Evolutionary conservation across 2,329 filamentous ascomycete species (phyloP), one percentile per base, ranked within the genome.

Genomic region (Cladosporium sp.): DNA sequence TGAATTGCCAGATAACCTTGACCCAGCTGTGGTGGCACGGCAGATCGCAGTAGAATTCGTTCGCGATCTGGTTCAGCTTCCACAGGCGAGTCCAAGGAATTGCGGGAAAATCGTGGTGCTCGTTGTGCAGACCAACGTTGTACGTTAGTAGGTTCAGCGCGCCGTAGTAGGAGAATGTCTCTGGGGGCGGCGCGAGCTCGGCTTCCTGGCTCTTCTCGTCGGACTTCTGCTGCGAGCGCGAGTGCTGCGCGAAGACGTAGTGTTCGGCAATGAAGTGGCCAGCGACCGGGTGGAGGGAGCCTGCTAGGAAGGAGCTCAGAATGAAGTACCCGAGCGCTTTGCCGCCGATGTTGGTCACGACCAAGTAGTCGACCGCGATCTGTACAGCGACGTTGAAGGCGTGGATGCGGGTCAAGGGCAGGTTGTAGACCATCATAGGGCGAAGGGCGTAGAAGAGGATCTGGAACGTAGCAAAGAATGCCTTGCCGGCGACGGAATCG

Each of bases 191-290:
- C 7, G 62, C 63, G 13, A 68, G 63, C 55, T 68, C 69, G 4
- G 67, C 65, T 36, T 86, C 73, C 35, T 73, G 70, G 59, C 59
- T 51, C 40, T 59, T 63, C 20, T 62, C 63, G 4, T 66, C 62
- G 6, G 45, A 32, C 18, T 48, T 48, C 22, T 66, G 63, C 32
- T 54, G 53, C 4, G 57, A 70, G 51, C 80, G 78, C 8, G 74
- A 72, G 15, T 77, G 75, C 12, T 74, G 74, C 59, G 80, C 73
- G 56, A 78, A 77, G 18, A 78, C 74, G 61, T 78, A 78, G 64
- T 98, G 93, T 74, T 98, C 93, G 51, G 93, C 91, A 69, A 98
- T 98, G 76, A 98, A 98, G 73, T 98, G 93, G 38, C 89, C 93
- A 0, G 93, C 93, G 52, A 92, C 88, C 3, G 93, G 93, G 72